Conservation (phyloP, 352 stramenopile genomes). For the Phytophthora idaei region DNA sequence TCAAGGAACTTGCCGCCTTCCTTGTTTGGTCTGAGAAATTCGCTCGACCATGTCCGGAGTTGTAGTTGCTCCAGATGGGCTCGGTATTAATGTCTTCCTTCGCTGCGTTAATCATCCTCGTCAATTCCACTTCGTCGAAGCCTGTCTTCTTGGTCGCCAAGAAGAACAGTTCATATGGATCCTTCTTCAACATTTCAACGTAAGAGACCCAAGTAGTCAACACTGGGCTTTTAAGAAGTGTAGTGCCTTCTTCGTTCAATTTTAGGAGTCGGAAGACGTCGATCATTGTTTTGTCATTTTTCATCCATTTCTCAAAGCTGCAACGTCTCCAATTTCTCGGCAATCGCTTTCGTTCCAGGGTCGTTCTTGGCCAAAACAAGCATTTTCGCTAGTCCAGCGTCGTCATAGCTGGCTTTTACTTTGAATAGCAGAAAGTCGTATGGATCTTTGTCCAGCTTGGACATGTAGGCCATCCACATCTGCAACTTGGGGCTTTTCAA, state of each 20-base stretch:
- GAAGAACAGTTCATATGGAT: conserved; percentile 8
- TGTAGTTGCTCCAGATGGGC: conserved; percentile 5
- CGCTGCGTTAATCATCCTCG: no score
- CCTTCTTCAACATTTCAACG: not conserved
- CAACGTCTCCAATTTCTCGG: conserved; percentile 1
- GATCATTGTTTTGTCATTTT: not conserved
- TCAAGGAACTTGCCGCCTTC: not conserved
- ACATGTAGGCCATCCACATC: not conserved
- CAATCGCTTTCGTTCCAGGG: not conserved
- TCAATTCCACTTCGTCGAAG: no score
- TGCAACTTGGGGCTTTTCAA: not conserved
- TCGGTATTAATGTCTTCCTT: not conserved
- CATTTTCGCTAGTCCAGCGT: not conserved
- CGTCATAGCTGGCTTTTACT: not conserved
- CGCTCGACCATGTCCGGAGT: not conserved
- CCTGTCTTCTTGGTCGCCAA: not conserved
- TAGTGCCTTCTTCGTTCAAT: conserved; percentile 2
- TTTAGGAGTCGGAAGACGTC: conserved; percentile 8
- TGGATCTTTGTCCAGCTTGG: not conserved
- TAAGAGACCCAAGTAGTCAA: conserved; percentile 13
- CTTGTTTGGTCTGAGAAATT: not conserved
- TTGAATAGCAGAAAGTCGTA: conserved; percentile 5
- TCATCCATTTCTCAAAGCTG: not conserved
- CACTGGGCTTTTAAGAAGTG: conserved; percentile 6
- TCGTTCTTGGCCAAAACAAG: conserved; percentile 1